Conservation (phyloP, 2,329 filamentous ascomycete species). For the Aureobasidium vineae region DNA sequence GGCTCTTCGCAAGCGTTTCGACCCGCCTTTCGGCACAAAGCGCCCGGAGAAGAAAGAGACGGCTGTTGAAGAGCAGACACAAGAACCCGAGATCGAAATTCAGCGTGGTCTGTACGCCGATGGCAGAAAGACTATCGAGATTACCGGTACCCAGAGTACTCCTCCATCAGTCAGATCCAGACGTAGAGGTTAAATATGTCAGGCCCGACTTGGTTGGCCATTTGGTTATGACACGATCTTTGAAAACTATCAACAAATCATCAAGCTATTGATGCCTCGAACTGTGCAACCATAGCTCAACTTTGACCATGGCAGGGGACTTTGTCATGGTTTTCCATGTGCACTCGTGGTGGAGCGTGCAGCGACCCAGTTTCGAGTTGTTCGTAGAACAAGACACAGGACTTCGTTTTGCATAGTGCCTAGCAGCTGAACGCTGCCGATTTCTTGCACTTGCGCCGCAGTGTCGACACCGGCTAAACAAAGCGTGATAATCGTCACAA, state of each 20-base stretch:
- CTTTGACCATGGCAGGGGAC: neutral
- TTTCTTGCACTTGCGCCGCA: neutral
- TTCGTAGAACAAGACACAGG: neutral
- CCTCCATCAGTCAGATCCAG: constrained; percentile 16
- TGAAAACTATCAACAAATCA: neutral
- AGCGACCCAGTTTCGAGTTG: neutral
- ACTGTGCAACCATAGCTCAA: neutral
- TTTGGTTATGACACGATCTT: neutral
- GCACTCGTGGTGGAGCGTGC: neutral
- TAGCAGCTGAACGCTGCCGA: neutral
- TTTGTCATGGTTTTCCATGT: neutral
- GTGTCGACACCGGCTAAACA: neutral
- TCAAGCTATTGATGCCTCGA: neutral
- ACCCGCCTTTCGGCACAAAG: constrained; percentile 53
- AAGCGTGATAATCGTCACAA: neutral
- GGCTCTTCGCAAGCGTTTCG: constrained; percentile 73
- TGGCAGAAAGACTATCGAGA: constrained; percentile 33
- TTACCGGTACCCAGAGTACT: constrained; percentile 6
- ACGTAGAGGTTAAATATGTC: constrained; percentile 15
- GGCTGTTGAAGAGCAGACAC: constrained; percentile 30
- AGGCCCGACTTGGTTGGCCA: neutral
- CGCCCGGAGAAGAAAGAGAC: constrained; percentile 33
- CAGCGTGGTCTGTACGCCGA: constrained; percentile 32
- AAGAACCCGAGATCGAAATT: constrained; percentile 31
- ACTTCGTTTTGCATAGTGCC: neutral